Base-by-base conservation (phyloP, 805 yeast species). In the Kazachstania bromeliacearum region DNA sequence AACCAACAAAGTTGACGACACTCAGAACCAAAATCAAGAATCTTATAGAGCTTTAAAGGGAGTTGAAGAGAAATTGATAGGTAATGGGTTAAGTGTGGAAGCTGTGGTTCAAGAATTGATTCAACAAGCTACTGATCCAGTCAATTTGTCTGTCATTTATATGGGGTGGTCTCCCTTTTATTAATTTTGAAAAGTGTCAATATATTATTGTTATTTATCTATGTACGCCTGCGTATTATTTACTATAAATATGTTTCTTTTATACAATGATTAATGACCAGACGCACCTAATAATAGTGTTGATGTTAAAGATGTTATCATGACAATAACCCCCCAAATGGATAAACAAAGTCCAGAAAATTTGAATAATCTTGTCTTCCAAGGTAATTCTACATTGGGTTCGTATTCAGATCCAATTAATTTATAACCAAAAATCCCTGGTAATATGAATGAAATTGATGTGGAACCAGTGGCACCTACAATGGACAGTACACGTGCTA, bases 391-490 rank as follows among this genome's bases (percentile, higher is more conserved):
- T 17, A 38, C 32, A 14, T 13, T 20, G 7, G 32, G 15, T 1
- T 34, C 28, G 8, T 34, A 39, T 27, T 54, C 56, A 2, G 55
- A 47, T 2, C 53, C 55, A 17, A 52, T 51, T 28, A 54, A 35
- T 26, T 41, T 43, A 38, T 62, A 81, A 0, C 89, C 89, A 55
- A 81, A 82, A 38, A 77, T 62, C 0, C 94, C 92, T 0, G 94
- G 94, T 29, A 82, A 63, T 7, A 80, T 79, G 55, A 81, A 82
- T 17, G 85, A 76, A 34, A 82, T 82, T 18, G 85, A 66, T 0
- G 88, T 83, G 4, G 88, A 82, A 0, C 94, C 94, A 0, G 92
- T 82, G 4, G 88, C 80, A 3, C 94, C 94, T 7, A 82, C 87
- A 35, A 82, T 61, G 1, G 89, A 75, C 33, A 82, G 58, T 4